Percentiles rank a stretch among this genome's conserved stretches.
Evolutionary conservation across 768 basidiomycete species (phyloP).

Genomic region (Tricholoma matsutake): DNA sequence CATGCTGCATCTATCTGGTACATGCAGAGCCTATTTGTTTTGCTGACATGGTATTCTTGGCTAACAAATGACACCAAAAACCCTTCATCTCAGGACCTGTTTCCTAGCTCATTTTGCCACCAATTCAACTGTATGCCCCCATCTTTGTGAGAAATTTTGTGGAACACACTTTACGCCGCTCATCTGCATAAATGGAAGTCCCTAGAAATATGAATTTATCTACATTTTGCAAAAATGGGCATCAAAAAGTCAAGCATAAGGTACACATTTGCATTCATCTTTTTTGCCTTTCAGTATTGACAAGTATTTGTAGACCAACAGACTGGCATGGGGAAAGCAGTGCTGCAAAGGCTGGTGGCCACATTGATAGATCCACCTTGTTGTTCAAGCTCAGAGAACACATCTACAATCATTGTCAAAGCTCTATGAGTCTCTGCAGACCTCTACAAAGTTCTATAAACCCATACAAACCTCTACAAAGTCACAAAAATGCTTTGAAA

Average conservation of each 20-base stretch:
- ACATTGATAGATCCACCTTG: too few species aligned
- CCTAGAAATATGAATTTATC: neutral
- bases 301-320: neutral
- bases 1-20: too few species aligned
- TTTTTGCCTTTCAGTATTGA: neutral
- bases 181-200: neutral
- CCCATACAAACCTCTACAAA: too few species aligned
- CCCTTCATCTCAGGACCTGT: neutral
- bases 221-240: neutral
- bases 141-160: too few species aligned
- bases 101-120: neutral
- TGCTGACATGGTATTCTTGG: neutral
- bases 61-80: neutral
- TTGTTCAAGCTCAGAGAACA: too few species aligned
- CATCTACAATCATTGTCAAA: too few species aligned
- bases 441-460: too few species aligned
- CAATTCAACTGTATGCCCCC: neutral
- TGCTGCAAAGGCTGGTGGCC: neutral
- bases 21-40: neutral
- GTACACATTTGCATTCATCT: neutral
- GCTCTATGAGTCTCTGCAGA: too few species aligned
- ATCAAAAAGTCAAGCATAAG: neutral
- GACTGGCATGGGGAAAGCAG: neutral
- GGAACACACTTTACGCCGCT: neutral
- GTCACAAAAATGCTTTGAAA: too few species aligned